Evolutionary conservation across 148 eudicot genomes (phyloP).

Genomic region (Camellia lanceoleosa): DNA sequence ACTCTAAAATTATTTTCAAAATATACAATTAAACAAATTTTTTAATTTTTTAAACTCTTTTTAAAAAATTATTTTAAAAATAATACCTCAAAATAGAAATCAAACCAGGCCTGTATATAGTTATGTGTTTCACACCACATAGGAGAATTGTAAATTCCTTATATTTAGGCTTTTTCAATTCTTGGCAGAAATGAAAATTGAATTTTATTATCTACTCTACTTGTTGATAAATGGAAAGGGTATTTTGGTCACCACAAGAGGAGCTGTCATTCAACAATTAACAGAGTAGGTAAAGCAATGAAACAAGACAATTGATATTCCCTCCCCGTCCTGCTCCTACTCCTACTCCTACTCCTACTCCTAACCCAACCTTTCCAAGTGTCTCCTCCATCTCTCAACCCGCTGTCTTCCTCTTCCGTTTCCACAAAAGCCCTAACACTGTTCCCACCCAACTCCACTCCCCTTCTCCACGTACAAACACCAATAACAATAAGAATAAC

Average conservation of each 20-base stretch:
- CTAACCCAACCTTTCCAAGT: no score
- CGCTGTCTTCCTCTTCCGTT: constrained; percentile 2
- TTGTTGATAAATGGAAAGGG: neutral
- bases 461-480: neutral
- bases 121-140: no score
- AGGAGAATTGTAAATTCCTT: no score
- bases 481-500: neutral
- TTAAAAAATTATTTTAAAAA: no score
- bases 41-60: no score
- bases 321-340: no score
- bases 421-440: constrained; percentile 12
- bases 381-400: constrained; percentile 2
- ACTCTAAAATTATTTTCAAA: no score
- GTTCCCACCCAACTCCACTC: neutral
- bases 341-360: no score
- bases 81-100: no score
- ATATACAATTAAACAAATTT: no score
- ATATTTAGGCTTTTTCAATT: no score
- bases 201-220: neutral
- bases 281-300: neutral
- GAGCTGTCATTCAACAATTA: neutral
- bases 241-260: neutral
- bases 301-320: neutral
- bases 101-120: no score
- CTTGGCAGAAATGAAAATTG: neutral